Percentiles rank a stretch among this genome's conserved stretches.
These are phyloP conservation scores for Platanthera zijinensis DNA, from an alignment of 106 monocot species.

Conservation along the genomic window DNA sequence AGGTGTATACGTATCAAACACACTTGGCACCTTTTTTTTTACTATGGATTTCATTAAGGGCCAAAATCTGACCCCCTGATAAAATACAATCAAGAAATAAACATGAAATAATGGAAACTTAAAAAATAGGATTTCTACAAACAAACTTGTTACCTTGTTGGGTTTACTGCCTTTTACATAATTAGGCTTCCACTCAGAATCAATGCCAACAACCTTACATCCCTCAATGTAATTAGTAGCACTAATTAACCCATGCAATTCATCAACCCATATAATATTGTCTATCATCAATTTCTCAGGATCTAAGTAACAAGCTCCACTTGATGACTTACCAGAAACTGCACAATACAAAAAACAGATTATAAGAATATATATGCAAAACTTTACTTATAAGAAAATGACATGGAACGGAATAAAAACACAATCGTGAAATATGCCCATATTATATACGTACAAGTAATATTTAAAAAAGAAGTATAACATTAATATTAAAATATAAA, in stretches of 20 bases:
- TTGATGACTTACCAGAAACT: constrained; percentile 32
- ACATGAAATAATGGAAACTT: neutral
- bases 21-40: too few species aligned
- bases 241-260: constrained; percentile 38
- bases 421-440: neutral
- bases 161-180: constrained; percentile 76
- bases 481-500: neutral
- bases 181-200: constrained; percentile 99
- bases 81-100: neutral
- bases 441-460: neutral
- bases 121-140: neutral
- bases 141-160: constrained; percentile 48
- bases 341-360: constrained; percentile 14
- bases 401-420: neutral
- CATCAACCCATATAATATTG: constrained; percentile 82
- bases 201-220: constrained; percentile 89
- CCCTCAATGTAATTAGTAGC: constrained; percentile 63
- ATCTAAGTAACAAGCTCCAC: constrained; percentile 43
- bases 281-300: constrained; percentile 46
- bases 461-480: too few species aligned
- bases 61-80: too few species aligned
- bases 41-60: too few species aligned
- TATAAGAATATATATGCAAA: neutral
- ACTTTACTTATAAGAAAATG: constrained; percentile 3
- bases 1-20: too few species aligned